Base-by-base conservation (phyloP, 148 eudicot species). In the Fagopyrum esculentum region DNA sequence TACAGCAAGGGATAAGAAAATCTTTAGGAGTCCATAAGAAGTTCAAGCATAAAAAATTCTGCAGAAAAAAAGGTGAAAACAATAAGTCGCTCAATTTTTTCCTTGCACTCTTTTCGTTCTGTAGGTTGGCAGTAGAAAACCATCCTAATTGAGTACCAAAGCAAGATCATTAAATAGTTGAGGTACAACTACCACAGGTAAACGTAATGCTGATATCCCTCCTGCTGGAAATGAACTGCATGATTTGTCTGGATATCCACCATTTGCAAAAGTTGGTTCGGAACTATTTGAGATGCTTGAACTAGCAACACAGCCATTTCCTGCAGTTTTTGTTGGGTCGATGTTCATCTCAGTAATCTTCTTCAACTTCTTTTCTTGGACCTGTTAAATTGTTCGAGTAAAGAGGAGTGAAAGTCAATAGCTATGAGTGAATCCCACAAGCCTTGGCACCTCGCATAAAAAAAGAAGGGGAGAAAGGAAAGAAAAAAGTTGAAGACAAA, bases 311-410 rank as follows among this genome's bases (percentile, higher is more conserved):
- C 76, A 55, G 57, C 92, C 89, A 78, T 87, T 90, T 77, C 83
- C 87, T 51, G 81, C 73, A 72, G 83, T 74, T 81, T 83, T 88
- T 63, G 82, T 78, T 74, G 88, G 74, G 82, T 84, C 88, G 72
- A 80, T 52, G 79, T 84, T 88, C 92, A 90, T 84, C 22, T 88
- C 89, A 82, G 84, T 73, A 51, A 90, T 78, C 85, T 88, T 88
- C 84, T 87, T 90, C 73, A 90, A 77, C 82, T 88, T 90, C 86
- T 88, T 88, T 81, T 90, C 96, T 81, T 90, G 92, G 73, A 90
- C 90, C 96, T 90, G 87, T 59, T 40, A 72, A 75, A 69, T 35
- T 59, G 46, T 51, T 44, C 71, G 63, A 48, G 69, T 9, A 70
- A 56, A 78, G 44, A 74, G 43, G 76, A 35, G 77, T 63, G 52